Evolutionary conservation across 2,329 filamentous ascomycete species (phyloP).

Genomic region (Magnaporthiopsis rhizophila): DNA sequence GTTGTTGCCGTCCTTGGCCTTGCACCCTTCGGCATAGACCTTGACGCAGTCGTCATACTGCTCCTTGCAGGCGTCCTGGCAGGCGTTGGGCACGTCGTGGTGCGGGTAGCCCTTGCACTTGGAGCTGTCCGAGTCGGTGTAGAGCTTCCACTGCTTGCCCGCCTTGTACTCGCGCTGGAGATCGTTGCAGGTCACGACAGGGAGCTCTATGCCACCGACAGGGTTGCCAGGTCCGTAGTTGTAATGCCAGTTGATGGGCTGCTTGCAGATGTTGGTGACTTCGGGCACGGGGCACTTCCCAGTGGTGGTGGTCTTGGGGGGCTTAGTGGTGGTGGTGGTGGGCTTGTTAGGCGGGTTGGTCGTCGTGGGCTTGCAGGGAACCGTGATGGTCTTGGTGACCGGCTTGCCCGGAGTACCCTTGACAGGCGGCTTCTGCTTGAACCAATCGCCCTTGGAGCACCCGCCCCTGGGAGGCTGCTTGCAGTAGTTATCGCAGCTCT

Average conservation of each 20-base stretch:
- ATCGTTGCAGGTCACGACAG: slow-evolving; percentile 48
- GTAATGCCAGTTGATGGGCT: slow-evolving; percentile 47
- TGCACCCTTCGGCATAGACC: slow-evolving; percentile 43
- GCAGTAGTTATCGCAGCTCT: slow-evolving; percentile 37
- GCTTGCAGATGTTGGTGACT: slow-evolving; percentile 43
- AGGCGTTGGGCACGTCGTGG: slow-evolving; percentile 29
- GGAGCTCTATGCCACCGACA: slow-evolving; percentile 43
- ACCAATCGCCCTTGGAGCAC: slow-evolving; percentile 34
- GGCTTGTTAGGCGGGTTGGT: slow-evolving; percentile 14
- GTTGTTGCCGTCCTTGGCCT: slow-evolving; percentile 13
- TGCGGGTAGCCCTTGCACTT: slow-evolving; percentile 37
- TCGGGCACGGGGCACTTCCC: slow-evolving; percentile 32
- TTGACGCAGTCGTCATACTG: slow-evolving; percentile 41
- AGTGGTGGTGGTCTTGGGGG: slow-evolving; percentile 9
- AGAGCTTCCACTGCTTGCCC: slow-evolving; percentile 43
- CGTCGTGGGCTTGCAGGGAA: slow-evolving; percentile 22
- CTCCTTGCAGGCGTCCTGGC: slow-evolving; percentile 43
- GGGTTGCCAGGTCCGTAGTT: slow-evolving; percentile 60
- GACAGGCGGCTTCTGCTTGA: slow-evolving; percentile 30
- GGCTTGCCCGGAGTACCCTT: slow-evolving; percentile 21
- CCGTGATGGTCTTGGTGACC: slow-evolving; percentile 26
- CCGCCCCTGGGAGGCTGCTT: slow-evolving; percentile 15
- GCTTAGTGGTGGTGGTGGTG: slow-evolving; percentile 19
- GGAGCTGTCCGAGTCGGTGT: slow-evolving; percentile 33
- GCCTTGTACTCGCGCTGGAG: slow-evolving; percentile 29